Evolutionary conservation across 768 basidiomycete genomes (phyloP).

Genomic region (Lactarius hatsudake): DNA sequence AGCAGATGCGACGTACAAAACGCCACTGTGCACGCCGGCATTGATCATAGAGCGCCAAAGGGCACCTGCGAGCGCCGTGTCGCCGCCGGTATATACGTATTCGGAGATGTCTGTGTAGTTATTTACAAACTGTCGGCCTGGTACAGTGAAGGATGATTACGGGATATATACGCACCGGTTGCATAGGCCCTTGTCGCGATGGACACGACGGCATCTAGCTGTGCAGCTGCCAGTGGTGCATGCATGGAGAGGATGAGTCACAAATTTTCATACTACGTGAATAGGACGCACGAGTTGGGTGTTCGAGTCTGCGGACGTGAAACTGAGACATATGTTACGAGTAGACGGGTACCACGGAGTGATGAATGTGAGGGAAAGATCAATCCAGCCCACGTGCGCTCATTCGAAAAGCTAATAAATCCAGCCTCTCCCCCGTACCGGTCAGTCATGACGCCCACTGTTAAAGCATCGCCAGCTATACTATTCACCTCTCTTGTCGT

Average conservation of each 20-base stretch:
- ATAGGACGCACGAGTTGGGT: constrained; percentile 5
- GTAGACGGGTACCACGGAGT: neutral
- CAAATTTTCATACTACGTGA: neutral
- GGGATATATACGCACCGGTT: neutral
- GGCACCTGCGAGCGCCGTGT: neutral
- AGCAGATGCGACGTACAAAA: neutral
- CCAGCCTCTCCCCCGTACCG: neutral
- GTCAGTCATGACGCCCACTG: neutral
- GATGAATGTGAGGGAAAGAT: neutral
- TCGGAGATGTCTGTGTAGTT: neutral
- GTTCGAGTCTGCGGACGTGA: neutral
- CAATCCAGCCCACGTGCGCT: neutral
- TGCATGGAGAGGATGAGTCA: neutral
- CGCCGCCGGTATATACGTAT: constrained; percentile 1
- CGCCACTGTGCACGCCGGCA: constrained; percentile 10
- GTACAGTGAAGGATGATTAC: neutral
- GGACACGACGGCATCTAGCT: neutral
- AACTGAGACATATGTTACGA: neutral
- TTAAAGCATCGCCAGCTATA: neutral
- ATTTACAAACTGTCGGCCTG: neutral
- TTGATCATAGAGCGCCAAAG: constrained; percentile 6
- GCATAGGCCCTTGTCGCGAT: constrained; percentile 2
- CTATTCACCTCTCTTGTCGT: neutral
- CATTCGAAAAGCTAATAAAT: neutral
- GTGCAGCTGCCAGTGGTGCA: neutral